These are phyloP conservation scores for Marasmius oreades DNA, from an alignment of 1,284 basidiomycete species.

Conservation along the genomic window DNA sequence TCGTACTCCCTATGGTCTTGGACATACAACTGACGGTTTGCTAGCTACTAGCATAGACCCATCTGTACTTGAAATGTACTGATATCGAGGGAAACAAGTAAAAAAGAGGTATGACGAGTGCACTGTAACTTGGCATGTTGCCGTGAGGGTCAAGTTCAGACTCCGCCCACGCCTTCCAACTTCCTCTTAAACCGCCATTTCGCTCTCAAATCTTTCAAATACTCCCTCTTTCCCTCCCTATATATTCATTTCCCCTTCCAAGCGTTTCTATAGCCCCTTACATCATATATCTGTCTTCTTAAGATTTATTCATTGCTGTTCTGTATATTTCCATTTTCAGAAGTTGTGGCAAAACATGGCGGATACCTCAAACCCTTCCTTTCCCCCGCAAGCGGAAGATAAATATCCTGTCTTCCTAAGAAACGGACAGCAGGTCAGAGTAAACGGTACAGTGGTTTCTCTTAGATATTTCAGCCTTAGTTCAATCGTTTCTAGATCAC, in stretches of 20 bases:
- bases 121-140: too few species aligned
- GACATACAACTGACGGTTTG: too few species aligned
- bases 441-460: constrained; percentile 59
- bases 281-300: constrained; percentile 13
- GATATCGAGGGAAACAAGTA: too few species aligned
- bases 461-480: constrained; percentile 18
- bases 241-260: neutral
- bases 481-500: constrained; percentile 62
- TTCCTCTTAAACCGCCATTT: neutral
- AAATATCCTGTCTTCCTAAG: constrained; percentile 55
- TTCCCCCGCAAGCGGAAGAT: constrained; percentile 12
- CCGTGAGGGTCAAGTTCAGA: neutral
- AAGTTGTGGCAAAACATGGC: neutral
- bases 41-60: too few species aligned
- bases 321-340: constrained; percentile 23
- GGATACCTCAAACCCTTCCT: constrained; percentile 23
- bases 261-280: constrained; percentile 20
- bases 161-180: neutral
- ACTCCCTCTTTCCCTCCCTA: neutral
- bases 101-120: too few species aligned
- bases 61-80: too few species aligned
- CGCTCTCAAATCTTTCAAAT: constrained; percentile 1
- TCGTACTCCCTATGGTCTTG: too few species aligned
- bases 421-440: constrained; percentile 77
- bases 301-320: constrained; percentile 19